Evolutionary conservation across 1,139 yeast genomes (phyloP).

Genomic region (Saccharomyces uvarum): DNA sequence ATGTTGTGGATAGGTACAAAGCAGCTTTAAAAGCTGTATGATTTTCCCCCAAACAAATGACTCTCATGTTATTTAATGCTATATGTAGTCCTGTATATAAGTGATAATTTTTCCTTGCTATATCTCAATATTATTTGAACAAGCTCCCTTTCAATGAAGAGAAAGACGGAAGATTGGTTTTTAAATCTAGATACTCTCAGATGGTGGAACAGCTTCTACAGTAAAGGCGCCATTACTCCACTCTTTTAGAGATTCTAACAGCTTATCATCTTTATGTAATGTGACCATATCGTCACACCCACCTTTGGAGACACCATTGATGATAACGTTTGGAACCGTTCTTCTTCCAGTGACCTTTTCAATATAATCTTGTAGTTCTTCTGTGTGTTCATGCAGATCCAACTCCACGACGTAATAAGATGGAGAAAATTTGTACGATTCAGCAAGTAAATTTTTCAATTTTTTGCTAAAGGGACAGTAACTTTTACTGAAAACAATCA

Average conservation of each 20-base stretch:
- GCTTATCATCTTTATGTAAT: constrained; percentile 38
- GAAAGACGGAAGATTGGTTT: background rate
- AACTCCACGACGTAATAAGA: constrained; percentile 69
- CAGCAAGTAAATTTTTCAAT: constrained; percentile 55
- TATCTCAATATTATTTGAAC: background rate
- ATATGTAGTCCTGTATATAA: background rate
- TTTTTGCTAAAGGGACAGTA: constrained; percentile 65
- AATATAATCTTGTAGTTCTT: constrained; percentile 50
- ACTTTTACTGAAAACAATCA: constrained; percentile 60
- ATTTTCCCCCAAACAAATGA: background rate
- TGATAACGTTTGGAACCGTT: constrained; percentile 62
- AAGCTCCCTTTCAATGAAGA: background rate
- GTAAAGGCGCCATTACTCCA: constrained; percentile 7
- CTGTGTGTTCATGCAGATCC: constrained; percentile 63
- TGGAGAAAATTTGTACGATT: constrained; percentile 63
- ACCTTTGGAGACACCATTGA: constrained; percentile 56
- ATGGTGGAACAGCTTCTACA: background rate
- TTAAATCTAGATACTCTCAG: background rate
- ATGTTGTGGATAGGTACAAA: background rate
- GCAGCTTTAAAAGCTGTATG: background rate
- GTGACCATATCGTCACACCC: constrained; percentile 69
- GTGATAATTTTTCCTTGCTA: background rate
- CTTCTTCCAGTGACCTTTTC: constrained; percentile 47
- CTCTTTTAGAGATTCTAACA: constrained; percentile 8
- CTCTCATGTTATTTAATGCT: background rate